Evolutionary conservation across 2,329 filamentous ascomycete species (phyloP).

Genomic region (Eurotiales sp.): DNA sequence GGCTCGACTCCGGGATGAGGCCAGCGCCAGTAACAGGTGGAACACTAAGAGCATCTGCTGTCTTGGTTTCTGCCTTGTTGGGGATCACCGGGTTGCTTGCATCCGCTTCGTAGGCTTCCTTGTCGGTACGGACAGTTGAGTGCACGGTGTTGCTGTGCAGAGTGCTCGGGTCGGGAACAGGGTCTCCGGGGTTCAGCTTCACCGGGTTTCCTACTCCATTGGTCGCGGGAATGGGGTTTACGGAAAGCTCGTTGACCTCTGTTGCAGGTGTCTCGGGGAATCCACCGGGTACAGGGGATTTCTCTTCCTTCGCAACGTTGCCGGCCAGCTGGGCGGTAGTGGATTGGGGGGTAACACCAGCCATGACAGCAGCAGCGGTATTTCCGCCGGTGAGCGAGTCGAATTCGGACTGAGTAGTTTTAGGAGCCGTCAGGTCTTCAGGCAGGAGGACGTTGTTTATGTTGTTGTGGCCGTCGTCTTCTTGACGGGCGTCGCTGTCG

Average conservation of each 20-base stretch:
- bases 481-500: slow-evolving; percentile 74
- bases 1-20: slow-evolving; percentile 77
- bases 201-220: slow-evolving; percentile 70
- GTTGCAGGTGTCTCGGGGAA: slow-evolving; percentile 69
- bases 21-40: slow-evolving; percentile 55
- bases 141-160: slow-evolving; percentile 69
- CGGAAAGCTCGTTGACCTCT: slow-evolving; percentile 43
- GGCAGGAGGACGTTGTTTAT: slow-evolving; percentile 87
- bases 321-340: slow-evolving; percentile 59
- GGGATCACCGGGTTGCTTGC: slow-evolving; percentile 47
- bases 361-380: slow-evolving; percentile 37
- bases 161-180: slow-evolving; percentile 64
- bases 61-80: slow-evolving; percentile 42
- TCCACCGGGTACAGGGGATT: slow-evolving; percentile 58
- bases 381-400: slow-evolving; percentile 13
- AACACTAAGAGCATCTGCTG: slow-evolving; percentile 44
- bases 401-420: slow-evolving; percentile 15
- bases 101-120: slow-evolving; percentile 81
- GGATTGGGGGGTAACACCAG: slow-evolving; percentile 65
- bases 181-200: slow-evolving; percentile 72
- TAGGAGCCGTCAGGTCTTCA: slow-evolving; percentile 57
- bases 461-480: slow-evolving; percentile 78
- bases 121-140: slow-evolving; percentile 63
- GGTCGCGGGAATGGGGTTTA: slow-evolving; percentile 58
- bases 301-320: slow-evolving; percentile 27